phyloP scores from a whole-genome alignment of 2,329 filamentous ascomycete genomes.

The Alternaria solani region DNA sequence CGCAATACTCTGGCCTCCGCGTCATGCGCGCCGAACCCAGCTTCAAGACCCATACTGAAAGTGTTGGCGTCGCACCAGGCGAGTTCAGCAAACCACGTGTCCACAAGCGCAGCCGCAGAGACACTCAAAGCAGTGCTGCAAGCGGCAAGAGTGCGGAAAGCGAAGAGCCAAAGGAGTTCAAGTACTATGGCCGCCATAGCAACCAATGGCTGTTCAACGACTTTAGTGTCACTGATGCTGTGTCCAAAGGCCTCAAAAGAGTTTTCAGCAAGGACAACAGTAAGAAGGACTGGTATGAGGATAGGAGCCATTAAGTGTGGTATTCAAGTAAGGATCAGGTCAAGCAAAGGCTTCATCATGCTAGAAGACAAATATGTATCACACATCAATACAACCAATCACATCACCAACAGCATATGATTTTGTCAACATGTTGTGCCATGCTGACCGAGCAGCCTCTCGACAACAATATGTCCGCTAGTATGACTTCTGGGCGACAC shows the following conservation, averaged over 20 bases:
- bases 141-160: conserved; percentile 19
- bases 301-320: conserved; percentile 7
- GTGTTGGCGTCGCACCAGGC: conserved; percentile 32
- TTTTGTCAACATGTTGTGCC: background rate
- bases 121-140: conserved; percentile 22
- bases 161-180: conserved; percentile 35
- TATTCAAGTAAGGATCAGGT: background rate
- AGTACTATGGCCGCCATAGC: conserved; percentile 47
- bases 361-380: background rate
- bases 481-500: background rate
- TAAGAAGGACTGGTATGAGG: conserved; percentile 24
- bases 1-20: conserved; percentile 17
- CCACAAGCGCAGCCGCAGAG: conserved; percentile 25
- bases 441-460: background rate
- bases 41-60: conserved; percentile 21
- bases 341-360: background rate
- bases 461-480: background rate
- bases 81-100: conserved; percentile 42
- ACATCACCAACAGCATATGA: background rate
- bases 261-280: conserved; percentile 34
- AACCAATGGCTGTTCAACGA: conserved; percentile 52
- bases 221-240: conserved; percentile 46
- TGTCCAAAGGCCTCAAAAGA: conserved; percentile 42
- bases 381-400: background rate
- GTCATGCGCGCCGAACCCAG: conserved; percentile 24